These are phyloP conservation scores for Peronospora destructor DNA, from an alignment of 352 stramenopile species.

Conservation along the genomic window DNA sequence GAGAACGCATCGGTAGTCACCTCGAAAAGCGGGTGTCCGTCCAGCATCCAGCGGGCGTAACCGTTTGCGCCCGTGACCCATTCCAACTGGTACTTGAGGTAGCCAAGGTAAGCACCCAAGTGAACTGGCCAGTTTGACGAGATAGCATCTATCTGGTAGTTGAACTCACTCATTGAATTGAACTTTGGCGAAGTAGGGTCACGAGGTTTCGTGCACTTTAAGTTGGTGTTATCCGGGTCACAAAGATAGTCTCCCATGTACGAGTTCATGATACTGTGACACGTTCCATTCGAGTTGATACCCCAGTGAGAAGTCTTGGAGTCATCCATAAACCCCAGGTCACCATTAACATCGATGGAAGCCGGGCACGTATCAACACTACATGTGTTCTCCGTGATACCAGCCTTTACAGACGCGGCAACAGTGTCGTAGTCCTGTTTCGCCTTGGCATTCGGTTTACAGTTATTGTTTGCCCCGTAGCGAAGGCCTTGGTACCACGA, in stretches of 20 bases:
- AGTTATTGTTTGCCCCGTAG: constrained; percentile 50
- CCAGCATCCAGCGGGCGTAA: constrained; percentile 47
- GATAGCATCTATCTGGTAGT: constrained; percentile 63
- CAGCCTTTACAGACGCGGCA: constrained; percentile 33
- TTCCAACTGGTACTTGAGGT: constrained; percentile 42
- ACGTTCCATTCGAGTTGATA: constrained; percentile 51
- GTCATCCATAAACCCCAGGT: constrained; percentile 38
- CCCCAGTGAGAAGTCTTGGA: constrained; percentile 35
- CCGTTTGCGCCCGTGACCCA: constrained; percentile 38
- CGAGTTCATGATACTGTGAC: constrained; percentile 36
- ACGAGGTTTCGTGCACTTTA: constrained; percentile 40
- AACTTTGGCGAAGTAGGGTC: constrained; percentile 29
- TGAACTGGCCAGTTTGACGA: constrained; percentile 59
- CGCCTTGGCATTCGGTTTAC: constrained; percentile 16
- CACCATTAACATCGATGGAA: constrained; percentile 42
- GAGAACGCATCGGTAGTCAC: constrained; percentile 49
- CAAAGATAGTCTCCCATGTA: constrained; percentile 49
- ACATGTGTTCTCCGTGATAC: constrained; percentile 50
- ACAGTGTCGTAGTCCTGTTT: constrained; percentile 48
- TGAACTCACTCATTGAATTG: constrained; percentile 61
- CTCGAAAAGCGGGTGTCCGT: constrained; percentile 75
- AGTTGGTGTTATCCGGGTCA: constrained; percentile 43
- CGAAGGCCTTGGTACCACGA: constrained; percentile 55
- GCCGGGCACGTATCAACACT: constrained; percentile 35
- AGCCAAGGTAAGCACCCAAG: constrained; percentile 44